Evolutionary conservation across 169 alveolate genomes (phyloP).

Genomic region (Plasmodium inui): DNA sequence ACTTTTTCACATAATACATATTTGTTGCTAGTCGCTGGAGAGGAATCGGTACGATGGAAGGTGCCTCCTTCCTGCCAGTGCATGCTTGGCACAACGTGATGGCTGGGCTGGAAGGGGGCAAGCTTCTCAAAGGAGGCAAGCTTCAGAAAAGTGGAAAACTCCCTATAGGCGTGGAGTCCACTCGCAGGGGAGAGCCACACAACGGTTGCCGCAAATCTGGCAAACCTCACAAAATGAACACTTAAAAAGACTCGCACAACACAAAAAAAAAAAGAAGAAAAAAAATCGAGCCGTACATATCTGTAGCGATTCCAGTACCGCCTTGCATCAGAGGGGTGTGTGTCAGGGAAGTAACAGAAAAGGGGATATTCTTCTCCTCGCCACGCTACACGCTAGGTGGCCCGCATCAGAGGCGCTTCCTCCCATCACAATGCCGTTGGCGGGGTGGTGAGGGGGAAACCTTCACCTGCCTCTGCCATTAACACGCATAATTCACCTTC

Average conservation of each 20-base stretch:
- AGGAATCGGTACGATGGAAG: background rate
- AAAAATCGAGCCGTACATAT: background rate
- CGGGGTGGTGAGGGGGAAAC: too few species aligned
- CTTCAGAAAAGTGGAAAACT: background rate
- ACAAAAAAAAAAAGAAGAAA: too few species aligned
- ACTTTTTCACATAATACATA: constrained; percentile 69
- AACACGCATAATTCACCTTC: background rate
- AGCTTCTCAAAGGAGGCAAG: too few species aligned
- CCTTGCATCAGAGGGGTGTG: background rate
- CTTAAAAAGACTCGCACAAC: background rate
- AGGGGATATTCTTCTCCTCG: background rate
- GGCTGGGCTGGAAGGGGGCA: background rate
- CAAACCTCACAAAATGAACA: background rate
- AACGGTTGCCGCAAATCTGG: background rate
- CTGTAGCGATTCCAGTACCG: background rate
- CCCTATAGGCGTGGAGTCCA: background rate
- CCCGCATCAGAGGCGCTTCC: background rate
- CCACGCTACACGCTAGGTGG: background rate
- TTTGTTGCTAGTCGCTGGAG: background rate
- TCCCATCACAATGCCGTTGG: background rate
- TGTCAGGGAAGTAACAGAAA: background rate
- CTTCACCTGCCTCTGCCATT: background rate
- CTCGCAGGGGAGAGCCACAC: background rate
- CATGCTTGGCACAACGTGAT: background rate
- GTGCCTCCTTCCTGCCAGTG: background rate